Base-by-base conservation (phyloP, 495 filamentous ascomycete genomes). In the Penicillium manginii region DNA sequence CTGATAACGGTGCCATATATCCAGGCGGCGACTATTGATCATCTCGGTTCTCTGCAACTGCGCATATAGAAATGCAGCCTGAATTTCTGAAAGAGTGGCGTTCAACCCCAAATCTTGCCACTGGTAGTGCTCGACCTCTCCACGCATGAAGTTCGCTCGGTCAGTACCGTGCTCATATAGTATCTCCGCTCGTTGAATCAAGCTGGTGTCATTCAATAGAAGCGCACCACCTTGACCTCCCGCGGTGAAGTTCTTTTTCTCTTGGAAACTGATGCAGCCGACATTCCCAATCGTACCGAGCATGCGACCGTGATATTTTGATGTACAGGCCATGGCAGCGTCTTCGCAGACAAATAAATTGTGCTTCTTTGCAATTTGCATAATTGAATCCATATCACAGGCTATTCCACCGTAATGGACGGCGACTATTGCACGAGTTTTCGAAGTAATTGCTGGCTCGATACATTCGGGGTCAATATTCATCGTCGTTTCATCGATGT, bases 201-300 rank as follows among this genome's bases (percentile, higher is more conserved):
- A 45, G 2, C n/a, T 49, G 0, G 48, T 32, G 11, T 65, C 59
- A 9, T 68, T 68, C 45, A 65, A 45, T 18, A 63, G 35, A 6
- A 65, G 17, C 1, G 65, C 65, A 8, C 65, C 62, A 10, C 62
- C 62, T 26, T 58, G 53, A 1, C 65, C 62, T 0, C 62, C 65
- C 7, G 62, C 53, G 3, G 62, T 68, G 49, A 68, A 60, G 56
- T 65, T 65, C 52, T 68, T 68, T 19, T 54, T 68, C 54, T 62
- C 65, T 37, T 68, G 65, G 42, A 68, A 68, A 35, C 62, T 65
- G 33, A 68, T 60, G 33, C 62, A 68, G 37, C 62, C 62, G 3
- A 68, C 42, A 19, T 68, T 48, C 8, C 65, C 62, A 31, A 65
- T 65, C 2, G 43, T 60, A 4, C 40, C 40, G 4, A 45, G 40